Percentiles rank a stretch among this genome's conserved stretches.
Conservation (phyloP, 805 yeast genomes). For the Pichia thaimueangensis region DNA sequence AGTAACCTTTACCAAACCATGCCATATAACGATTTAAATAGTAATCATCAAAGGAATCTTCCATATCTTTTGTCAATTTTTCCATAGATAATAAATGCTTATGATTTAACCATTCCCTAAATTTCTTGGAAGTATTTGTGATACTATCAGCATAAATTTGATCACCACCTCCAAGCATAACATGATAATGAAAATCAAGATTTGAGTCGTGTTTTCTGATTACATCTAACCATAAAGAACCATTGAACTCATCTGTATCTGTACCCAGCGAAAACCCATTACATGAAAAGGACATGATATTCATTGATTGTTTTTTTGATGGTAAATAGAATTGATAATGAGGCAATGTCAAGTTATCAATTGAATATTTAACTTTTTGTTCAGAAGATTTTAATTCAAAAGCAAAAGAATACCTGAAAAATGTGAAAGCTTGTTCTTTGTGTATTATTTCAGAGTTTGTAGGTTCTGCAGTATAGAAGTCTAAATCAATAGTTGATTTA, state of each 20-base stretch:
- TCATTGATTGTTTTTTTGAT: conserved; percentile 58
- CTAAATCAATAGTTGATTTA: conserved; percentile 28
- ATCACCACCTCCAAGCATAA: conserved; percentile 97
- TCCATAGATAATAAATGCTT: conserved; percentile 38
- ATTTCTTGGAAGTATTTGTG: conserved; percentile 47
- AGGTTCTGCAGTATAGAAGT: neutral
- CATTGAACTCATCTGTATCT: conserved; percentile 59
- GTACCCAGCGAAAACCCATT: conserved; percentile 81
- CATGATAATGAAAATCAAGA: conserved; percentile 57
- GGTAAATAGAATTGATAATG: conserved; percentile 69
- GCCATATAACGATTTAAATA: conserved; percentile 68
- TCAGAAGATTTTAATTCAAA: conserved; percentile 44
- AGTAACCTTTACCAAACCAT: conserved; percentile 90
- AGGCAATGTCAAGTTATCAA: conserved; percentile 38
- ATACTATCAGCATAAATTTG: conserved; percentile 87
- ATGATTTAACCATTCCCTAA: conserved; percentile 58
- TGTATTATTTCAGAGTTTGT: conserved; percentile 36
- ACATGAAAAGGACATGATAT: conserved; percentile 77
- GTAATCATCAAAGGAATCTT: conserved; percentile 51
- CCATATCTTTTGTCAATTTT: conserved; percentile 41
- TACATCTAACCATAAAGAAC: conserved; percentile 85
- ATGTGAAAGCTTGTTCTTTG: conserved; percentile 40
- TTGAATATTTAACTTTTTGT: conserved; percentile 55
- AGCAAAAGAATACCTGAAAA: conserved; percentile 60
- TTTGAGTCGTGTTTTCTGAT: conserved; percentile 55